These are phyloP conservation scores for Hippophae rhamnoides DNA, from an alignment of 306 rosid genomes.

Conservation along the genomic window DNA sequence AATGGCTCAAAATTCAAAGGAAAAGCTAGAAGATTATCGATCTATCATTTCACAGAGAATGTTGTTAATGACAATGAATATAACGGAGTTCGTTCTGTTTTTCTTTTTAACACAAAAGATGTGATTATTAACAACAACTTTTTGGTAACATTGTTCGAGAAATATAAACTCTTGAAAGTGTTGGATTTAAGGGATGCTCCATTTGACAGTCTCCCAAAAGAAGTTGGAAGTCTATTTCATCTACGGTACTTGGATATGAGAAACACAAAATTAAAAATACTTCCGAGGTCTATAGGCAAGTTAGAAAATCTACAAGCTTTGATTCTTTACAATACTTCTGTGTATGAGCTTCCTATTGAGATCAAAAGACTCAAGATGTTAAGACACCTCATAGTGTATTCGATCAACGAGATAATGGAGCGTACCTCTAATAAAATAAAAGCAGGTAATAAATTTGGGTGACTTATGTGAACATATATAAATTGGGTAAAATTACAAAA, in stretches of 20 bases:
- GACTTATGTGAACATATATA: too few relatives aligned
- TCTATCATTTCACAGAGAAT: neutral
- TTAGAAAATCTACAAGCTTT: neutral
- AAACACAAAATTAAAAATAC: neutral
- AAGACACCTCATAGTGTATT: neutral
- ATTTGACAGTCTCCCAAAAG: neutral
- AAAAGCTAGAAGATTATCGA: slow-evolving; percentile 3
- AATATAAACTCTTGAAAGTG: neutral
- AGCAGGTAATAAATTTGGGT: neutral
- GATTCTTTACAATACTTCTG: neutral
- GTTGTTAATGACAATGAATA: neutral
- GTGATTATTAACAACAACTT: neutral
- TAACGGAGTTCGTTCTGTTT: slow-evolving; percentile 2
- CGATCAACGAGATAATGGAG: neutral
- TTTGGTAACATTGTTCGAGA: neutral
- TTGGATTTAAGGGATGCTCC: neutral
- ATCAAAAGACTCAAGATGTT: neutral
- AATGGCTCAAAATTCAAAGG: neutral
- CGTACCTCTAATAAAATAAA: neutral
- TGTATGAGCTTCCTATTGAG: neutral
- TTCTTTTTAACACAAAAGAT: neutral
- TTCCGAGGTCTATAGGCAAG: neutral
- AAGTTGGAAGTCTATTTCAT: neutral
- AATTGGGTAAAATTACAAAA: too few relatives aligned
- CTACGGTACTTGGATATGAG: neutral